A percentile compares a stretch with the other conserved stretches of the same genome.
These are phyloP conservation scores for Dendrobium chrysotoxum DNA, from an alignment of 106 monocot genomes.

Conservation along the genomic window DNA sequence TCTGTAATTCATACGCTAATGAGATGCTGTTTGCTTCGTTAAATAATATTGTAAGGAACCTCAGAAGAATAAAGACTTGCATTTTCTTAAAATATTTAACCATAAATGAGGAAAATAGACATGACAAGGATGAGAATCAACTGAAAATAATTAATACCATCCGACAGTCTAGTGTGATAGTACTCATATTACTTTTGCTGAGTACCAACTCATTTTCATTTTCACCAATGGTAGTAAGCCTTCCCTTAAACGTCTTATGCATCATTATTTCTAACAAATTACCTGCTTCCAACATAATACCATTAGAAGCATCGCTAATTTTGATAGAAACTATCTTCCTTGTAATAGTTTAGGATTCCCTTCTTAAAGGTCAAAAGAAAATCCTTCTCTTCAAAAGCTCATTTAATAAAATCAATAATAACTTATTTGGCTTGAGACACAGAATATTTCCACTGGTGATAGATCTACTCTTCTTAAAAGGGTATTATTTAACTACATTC, in stretches of 20 bases:
- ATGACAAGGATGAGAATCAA: neutral
- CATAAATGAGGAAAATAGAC: neutral
- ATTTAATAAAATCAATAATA: neutral
- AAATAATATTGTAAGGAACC: neutral
- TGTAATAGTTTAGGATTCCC: neutral
- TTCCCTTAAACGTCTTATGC: neutral
- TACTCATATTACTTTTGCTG: neutral
- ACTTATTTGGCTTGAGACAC: neutral
- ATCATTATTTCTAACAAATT: neutral
- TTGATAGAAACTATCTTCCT: neutral
- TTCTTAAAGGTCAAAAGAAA: neutral
- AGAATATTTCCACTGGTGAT: neutral
- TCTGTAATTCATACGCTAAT: neutral
- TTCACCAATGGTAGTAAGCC: neutral
- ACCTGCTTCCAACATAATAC: neutral
- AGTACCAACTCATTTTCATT: neutral
- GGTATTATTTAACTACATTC: no score
- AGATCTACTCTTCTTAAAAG: neutral
- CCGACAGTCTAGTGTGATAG: neutral
- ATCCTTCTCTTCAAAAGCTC: neutral
- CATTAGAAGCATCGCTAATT: neutral
- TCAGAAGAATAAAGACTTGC: neutral
- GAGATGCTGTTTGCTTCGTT: neutral
- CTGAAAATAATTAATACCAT: neutral
- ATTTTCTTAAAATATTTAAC: neutral